Conservation (phyloP, 306 rosid genomes). For the Cucumis cinereus region DNA sequence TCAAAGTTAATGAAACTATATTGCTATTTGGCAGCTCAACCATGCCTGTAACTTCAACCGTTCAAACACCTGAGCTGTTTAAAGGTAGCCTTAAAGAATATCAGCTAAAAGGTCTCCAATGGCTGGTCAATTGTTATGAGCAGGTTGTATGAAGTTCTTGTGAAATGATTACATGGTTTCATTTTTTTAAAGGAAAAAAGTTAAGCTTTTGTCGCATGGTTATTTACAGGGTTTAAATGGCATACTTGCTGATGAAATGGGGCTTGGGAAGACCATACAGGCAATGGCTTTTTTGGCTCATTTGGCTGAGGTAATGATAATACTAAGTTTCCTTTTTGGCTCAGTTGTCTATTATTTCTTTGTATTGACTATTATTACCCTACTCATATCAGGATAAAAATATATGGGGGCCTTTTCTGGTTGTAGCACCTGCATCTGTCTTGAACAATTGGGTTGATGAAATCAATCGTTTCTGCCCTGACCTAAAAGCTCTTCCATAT, state of each 20-base stretch:
- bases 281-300: slow-evolving; percentile 99
- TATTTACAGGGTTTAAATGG: slow-evolving; percentile 81
- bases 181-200: not conserved
- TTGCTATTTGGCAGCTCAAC: slow-evolving; percentile 63
- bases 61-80: slow-evolving; percentile 79
- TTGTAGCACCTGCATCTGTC: slow-evolving; percentile 98
- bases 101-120: slow-evolving; percentile 95
- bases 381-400: slow-evolving; percentile 68
- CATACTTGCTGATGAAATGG: slow-evolving; percentile 99
- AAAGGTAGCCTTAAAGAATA: slow-evolving; percentile 79
- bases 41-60: slow-evolving; percentile 95
- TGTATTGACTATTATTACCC: slow-evolving; percentile 16
- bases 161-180: not conserved
- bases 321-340: slow-evolving; percentile 1
- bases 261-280: slow-evolving; percentile 97
- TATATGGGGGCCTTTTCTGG: slow-evolving; percentile 97
- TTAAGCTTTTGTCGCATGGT: not conserved
- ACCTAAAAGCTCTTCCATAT: slow-evolving; percentile 76
- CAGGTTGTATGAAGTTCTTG: slow-evolving; percentile 47
- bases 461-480: slow-evolving; percentile 95
- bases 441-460: slow-evolving; percentile 98
- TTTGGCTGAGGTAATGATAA: slow-evolving; percentile 77
- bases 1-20: slow-evolving; percentile 15
- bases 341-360: not conserved
- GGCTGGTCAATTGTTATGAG: slow-evolving; percentile 99